A percentile compares a stretch with the other conserved stretches of the same genome.
Conservation (phyloP, 208 protist species). For the Sergeia podlipaevii region DNA sequence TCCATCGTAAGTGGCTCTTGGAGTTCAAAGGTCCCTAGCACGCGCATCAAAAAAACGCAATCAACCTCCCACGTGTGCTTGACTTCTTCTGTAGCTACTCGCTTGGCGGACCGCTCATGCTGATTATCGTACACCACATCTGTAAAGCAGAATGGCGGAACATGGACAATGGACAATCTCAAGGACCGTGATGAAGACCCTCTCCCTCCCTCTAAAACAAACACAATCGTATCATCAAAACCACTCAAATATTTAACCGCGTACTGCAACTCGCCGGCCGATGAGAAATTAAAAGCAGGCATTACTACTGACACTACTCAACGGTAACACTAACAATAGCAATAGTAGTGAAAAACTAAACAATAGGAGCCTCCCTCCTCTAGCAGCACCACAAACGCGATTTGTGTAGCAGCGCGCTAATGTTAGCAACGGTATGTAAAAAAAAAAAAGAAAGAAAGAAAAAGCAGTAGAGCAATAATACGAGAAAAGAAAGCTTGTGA, state of each 20-base stretch:
- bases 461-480: too few species aligned
- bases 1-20: conserved; percentile 33
- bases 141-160: conserved; percentile 60
- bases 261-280: neutral
- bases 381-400: too few species aligned
- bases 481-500: too few species aligned
- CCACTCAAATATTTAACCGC: conserved; percentile 20
- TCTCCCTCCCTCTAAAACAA: conserved; percentile 18
- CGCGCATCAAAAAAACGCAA: conserved; percentile 25
- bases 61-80: conserved; percentile 42
- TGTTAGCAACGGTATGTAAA: too few species aligned
- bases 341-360: too few species aligned
- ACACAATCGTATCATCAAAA: conserved; percentile 44
- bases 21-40: conserved; percentile 46
- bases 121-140: conserved; percentile 18
- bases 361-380: too few species aligned
- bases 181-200: conserved; percentile 12
- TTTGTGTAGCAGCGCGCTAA: too few species aligned
- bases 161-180: conserved; percentile 30
- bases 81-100: conserved; percentile 10
- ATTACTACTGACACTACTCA: too few species aligned
- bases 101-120: conserved; percentile 2
- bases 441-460: too few species aligned
- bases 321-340: too few species aligned
- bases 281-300: neutral